Percentiles rank a stretch among this genome's conserved stretches.
Conservation (phyloP, 73 alveolate species). For the Paramecium primaurelia region DNA sequence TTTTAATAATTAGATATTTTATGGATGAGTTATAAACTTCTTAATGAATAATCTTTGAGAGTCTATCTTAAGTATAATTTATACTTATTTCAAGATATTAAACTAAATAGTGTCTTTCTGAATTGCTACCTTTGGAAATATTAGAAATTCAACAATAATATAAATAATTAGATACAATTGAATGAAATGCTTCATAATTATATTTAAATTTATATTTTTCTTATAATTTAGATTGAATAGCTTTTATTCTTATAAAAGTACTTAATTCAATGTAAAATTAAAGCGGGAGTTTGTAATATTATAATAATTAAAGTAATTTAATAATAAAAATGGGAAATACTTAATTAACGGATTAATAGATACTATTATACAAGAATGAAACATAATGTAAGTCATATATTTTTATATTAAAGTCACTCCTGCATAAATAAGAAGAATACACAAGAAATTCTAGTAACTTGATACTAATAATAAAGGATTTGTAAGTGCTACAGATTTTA, state of each 20-base stretch:
- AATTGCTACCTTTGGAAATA: conserved; percentile 21
- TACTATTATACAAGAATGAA: conserved; percentile 35
- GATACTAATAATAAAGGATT: conserved; percentile 4
- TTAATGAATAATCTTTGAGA: neutral
- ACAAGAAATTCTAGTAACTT: neutral
- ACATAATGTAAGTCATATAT: neutral
- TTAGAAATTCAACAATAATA: neutral
- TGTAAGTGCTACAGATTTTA: neutral
- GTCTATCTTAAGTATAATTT: neutral
- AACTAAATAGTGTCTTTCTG: neutral
- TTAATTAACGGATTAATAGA: conserved; percentile 25
- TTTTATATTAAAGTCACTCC: neutral
- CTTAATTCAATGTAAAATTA: no score
- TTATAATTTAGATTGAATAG: neutral
- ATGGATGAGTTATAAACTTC: conserved; percentile 41
- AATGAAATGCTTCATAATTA: neutral
- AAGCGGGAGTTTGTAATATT: neutral
- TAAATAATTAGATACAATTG: neutral
- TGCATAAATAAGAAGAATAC: neutral
- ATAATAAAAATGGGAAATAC: neutral
- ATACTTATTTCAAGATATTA: neutral
- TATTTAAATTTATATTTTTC: neutral
- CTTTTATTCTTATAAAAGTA: neutral
- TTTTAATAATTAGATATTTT: neutral
- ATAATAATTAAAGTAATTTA: neutral